phyloP scores from a whole-genome alignment of 345 rosid species.

The Eucalyptus cloeziana region DNA sequence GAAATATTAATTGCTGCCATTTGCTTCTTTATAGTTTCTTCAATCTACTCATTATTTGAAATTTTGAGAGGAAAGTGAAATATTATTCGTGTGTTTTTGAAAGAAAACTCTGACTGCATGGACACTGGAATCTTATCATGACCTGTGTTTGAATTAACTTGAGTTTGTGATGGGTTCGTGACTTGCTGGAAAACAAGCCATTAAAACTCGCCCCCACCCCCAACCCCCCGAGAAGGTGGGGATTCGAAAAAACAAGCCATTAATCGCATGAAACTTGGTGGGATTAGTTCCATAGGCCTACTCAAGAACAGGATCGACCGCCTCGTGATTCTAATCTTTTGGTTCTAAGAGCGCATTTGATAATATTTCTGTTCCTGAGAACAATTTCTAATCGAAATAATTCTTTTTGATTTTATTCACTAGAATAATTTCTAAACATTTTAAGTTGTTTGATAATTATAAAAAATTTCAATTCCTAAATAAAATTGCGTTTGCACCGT shows the following conservation, averaged over 20 bases:
- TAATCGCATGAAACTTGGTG: background rate
- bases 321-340: too few species aligned
- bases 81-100: background rate
- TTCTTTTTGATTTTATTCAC: too few species aligned
- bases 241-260: background rate
- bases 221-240: too few species aligned
- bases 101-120: background rate
- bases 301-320: fast-evolving
- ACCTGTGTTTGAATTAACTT: background rate
- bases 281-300: background rate
- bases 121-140: background rate
- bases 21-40: background rate
- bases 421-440: too few species aligned
- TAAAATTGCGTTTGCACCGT: too few species aligned
- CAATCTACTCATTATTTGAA: background rate
- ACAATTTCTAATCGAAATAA: too few species aligned
- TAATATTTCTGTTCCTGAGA: fast-evolving
- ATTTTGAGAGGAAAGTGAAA: background rate
- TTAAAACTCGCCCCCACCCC: too few species aligned
- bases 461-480: too few species aligned
- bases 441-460: too few species aligned
- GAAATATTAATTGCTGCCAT: background rate
- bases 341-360: too few species aligned
- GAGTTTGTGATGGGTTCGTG: background rate
- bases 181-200: background rate